These are phyloP conservation scores for Rhodotorula kratochvilovae DNA, from an alignment of 768 basidiomycete genomes.

Conservation along the genomic window DNA sequence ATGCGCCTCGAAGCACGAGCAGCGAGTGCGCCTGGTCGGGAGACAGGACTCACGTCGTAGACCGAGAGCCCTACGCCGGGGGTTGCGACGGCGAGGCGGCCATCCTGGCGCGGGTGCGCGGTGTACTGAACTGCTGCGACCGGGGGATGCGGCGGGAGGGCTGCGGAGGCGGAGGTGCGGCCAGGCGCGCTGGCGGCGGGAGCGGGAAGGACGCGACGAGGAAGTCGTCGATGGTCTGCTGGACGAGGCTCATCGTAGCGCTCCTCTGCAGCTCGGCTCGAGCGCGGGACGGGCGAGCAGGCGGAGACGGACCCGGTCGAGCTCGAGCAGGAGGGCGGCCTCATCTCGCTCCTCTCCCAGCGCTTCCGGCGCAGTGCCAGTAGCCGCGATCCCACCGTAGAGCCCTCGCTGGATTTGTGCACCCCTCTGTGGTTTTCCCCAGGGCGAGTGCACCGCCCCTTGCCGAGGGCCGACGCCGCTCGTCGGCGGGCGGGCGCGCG, in stretches of 20 bases:
- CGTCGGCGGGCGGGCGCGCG: no score
- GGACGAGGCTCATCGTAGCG: constrained; percentile 14
- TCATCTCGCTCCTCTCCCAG: not conserved
- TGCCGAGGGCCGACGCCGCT: no score
- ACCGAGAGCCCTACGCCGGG: constrained; percentile 28
- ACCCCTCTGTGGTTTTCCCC: no score
- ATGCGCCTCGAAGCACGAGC: not conserved
- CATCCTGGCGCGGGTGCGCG: constrained; percentile 3
- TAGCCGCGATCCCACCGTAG: no score
- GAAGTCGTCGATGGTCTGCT: constrained; percentile 20
- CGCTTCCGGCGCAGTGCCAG: not conserved
- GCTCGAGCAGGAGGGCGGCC: not conserved
- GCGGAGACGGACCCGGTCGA: not conserved
- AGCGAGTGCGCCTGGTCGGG: not conserved
- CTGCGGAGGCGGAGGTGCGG: not conserved
- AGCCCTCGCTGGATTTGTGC: no score
- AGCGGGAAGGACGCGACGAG: constrained; percentile 30
- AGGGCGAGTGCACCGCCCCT: no score
- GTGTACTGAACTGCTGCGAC: constrained; percentile 24
- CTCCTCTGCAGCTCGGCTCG: not conserved
- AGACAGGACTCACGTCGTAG: constrained; percentile 28
- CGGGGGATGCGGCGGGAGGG: not conserved
- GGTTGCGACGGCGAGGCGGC: constrained; percentile 10
- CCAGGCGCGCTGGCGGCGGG: not conserved
- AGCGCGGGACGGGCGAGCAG: no score